Conservation (phyloP, 495 filamentous ascomycete genomes). For the Penicilliopsis zonata region DNA sequence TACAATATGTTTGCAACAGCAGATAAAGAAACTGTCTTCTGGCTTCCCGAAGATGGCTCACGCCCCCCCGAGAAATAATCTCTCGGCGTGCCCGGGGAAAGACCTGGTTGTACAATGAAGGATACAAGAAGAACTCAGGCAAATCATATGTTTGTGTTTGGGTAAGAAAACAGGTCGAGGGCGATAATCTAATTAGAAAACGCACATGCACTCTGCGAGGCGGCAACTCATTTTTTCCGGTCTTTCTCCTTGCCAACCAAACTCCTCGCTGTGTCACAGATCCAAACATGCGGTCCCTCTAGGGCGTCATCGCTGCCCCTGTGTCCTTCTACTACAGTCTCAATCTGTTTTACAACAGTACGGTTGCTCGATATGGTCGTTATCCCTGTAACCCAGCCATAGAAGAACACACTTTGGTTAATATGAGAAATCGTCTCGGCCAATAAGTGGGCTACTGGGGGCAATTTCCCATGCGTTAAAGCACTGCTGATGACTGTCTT, state of each 20-base stretch:
- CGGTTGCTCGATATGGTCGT: slow-evolving; percentile 60
- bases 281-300: slow-evolving; percentile 46
- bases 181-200: no score
- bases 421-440: slow-evolving; percentile 41
- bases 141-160: no score
- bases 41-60: slow-evolving; percentile 52
- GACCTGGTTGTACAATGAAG: no score
- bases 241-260: slow-evolving; percentile 52
- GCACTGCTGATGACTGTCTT: slow-evolving; percentile 16
- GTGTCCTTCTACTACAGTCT: slow-evolving; percentile 33
- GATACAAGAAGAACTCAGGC: no score
- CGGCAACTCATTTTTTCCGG: slow-evolving; percentile 17
- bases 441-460: slow-evolving; percentile 25
- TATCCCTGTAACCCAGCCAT: slow-evolving; percentile 47
- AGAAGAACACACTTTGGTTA: slow-evolving; percentile 56
- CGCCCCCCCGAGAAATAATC: slow-evolving; percentile 23
- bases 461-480: slow-evolving; percentile 18
- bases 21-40: slow-evolving; percentile 80
- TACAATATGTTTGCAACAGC: slow-evolving; percentile 83
- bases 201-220: no score
- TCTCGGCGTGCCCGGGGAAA: no score
- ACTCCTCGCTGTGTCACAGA: slow-evolving; percentile 51
- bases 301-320: slow-evolving; percentile 26
- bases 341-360: slow-evolving; percentile 50
- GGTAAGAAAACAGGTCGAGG: no score